Conservation (phyloP, 129 eudicot genomes). For the Helianthus tuberosus region DNA sequence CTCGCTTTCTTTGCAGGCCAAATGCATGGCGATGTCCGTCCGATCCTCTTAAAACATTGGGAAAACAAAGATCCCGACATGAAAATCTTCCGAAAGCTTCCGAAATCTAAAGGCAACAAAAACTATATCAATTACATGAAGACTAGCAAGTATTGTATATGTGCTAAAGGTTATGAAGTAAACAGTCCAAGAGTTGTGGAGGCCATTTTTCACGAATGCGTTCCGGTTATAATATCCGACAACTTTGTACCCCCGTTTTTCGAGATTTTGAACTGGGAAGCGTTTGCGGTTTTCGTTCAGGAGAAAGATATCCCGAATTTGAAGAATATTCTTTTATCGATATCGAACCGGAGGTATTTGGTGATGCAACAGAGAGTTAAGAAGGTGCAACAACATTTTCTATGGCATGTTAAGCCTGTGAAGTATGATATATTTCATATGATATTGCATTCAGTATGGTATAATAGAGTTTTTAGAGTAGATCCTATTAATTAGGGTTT, state of each 20-base stretch:
- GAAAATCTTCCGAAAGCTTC: constrained; percentile 46
- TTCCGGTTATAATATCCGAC: constrained; percentile 67
- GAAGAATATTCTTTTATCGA: constrained; percentile 58
- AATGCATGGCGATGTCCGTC: constrained; percentile 77
- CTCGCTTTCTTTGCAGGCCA: constrained; percentile 82
- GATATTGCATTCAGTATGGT: constrained; percentile 74
- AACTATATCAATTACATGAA: constrained; percentile 54
- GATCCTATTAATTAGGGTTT: constrained; percentile 11
- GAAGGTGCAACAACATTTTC: constrained; percentile 61
- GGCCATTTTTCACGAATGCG: constrained; percentile 67
- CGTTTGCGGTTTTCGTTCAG: constrained; percentile 66
- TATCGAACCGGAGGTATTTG: constrained; percentile 48
- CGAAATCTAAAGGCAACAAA: constrained; percentile 32
- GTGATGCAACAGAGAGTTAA: constrained; percentile 61
- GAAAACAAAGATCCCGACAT: constrained; percentile 78
- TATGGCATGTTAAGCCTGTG: constrained; percentile 62
- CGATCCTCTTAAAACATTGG: constrained; percentile 54
- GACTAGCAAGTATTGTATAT: constrained; percentile 71
- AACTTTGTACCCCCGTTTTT: constrained; percentile 72
- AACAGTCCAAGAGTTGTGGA: constrained; percentile 79
- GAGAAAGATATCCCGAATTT: constrained; percentile 73
- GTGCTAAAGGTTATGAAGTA: constrained; percentile 79
- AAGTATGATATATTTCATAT: constrained; percentile 72
- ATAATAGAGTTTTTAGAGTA: constrained; percentile 56
- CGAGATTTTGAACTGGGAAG: constrained; percentile 65